Percentiles rank a stretch among this genome's conserved stretches.
Conservation (phyloP, 306 rosid genomes). For the Begonia fuchsioides region DNA sequence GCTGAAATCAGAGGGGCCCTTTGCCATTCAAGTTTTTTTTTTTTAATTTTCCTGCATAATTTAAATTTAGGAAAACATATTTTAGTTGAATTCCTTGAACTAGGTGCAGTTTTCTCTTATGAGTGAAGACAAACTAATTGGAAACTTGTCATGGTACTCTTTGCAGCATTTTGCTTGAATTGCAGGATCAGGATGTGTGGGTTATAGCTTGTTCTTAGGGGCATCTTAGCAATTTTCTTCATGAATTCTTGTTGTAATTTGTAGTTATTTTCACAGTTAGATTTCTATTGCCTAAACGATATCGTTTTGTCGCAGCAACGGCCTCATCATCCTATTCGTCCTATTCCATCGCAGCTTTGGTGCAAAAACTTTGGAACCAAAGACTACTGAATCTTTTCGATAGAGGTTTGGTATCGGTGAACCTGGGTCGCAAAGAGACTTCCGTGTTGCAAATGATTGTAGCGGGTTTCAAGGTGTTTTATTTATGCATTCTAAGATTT, state of each 20-base stretch:
- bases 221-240: neutral
- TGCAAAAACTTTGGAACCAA: slow-evolving; percentile 90
- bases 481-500: neutral
- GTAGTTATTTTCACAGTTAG: no score
- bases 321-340: slow-evolving; percentile 92
- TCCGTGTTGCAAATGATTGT: neutral
- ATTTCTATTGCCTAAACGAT: neutral
- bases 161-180: no score
- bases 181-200: no score
- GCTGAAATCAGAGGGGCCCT: no score
- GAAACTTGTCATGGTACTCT: no score
- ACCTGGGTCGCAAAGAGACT: neutral
- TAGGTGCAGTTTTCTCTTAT: no score
- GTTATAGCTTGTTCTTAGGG: neutral
- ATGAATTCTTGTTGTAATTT: neutral
- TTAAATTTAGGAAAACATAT: no score
- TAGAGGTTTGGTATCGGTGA: slow-evolving; percentile 5
- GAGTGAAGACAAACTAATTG: no score
- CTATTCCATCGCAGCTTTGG: slow-evolving; percentile 96
- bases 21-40: no score
- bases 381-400: slow-evolving; percentile 35
- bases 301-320: slow-evolving; percentile 61
- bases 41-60: no score
- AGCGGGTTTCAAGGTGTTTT: neutral
- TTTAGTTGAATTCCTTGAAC: no score